A percentile compares a stretch with the other conserved stretches of the same genome.
phyloP scores from a whole-genome alignment of 768 basidiomycete genomes.

The Harrya chromipes region DNA sequence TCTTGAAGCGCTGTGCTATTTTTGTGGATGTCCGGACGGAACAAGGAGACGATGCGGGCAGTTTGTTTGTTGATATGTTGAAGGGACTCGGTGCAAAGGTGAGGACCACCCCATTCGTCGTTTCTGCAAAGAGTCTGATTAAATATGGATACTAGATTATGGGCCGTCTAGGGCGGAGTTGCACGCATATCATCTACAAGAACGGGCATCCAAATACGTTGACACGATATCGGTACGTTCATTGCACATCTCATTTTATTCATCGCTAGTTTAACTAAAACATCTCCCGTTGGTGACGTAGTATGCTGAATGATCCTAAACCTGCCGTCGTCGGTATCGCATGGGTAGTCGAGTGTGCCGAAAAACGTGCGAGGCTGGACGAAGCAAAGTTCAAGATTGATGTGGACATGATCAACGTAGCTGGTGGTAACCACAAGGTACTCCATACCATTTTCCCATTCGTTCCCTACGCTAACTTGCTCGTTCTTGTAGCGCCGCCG shows the following conservation, averaged over 20 bases:
- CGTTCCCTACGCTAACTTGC: neutral
- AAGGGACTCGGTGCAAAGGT: slow-evolving; percentile 79
- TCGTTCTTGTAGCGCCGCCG: slow-evolving; percentile 57
- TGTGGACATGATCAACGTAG: slow-evolving; percentile 53
- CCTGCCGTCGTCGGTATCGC: slow-evolving; percentile 80
- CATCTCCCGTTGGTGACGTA: slow-evolving; percentile 20
- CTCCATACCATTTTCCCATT: neutral
- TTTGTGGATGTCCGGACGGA: slow-evolving; percentile 80
- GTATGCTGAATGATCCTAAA: slow-evolving; percentile 61
- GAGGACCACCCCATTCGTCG: slow-evolving; percentile 15
- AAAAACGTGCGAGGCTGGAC: slow-evolving; percentile 59
- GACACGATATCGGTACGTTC: slow-evolving; percentile 60
- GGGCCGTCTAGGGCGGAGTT: slow-evolving; percentile 62
- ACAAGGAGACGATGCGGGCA: slow-evolving; percentile 77
- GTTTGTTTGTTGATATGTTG: slow-evolving; percentile 81
- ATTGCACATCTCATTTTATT: neutral
- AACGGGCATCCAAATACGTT: slow-evolving; percentile 75
- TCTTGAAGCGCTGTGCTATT: slow-evolving; percentile 70
- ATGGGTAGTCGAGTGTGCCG: slow-evolving; percentile 87
- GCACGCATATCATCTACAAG: slow-evolving; percentile 87
- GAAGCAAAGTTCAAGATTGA: slow-evolving; percentile 67
- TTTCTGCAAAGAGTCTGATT: neutral
- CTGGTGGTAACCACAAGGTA: slow-evolving; percentile 65
- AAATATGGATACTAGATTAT: slow-evolving; percentile 45
- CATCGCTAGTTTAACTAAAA: neutral